These are phyloP conservation scores for Xylariomycetidae sp. DNA, from an alignment of 2,329 filamentous ascomycete species.

Conservation along the genomic window DNA sequence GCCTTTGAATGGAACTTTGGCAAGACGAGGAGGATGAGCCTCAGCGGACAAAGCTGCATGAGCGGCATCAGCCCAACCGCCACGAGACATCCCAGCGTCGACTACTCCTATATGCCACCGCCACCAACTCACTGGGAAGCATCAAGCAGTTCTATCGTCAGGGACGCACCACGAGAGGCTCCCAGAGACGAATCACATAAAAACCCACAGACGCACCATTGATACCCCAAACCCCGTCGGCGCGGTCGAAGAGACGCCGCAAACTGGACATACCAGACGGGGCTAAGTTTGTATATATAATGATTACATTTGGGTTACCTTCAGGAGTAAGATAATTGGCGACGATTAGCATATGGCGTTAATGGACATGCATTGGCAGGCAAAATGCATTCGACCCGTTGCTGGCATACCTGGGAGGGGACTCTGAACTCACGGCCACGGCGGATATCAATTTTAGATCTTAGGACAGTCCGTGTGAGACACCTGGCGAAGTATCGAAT, in stretches of 20 bases:
- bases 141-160: conserved; percentile 10
- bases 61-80: conserved; percentile 26
- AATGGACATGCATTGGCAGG: too few species aligned
- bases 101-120: conserved; percentile 11
- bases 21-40: conserved; percentile 16
- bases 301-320: too few species aligned
- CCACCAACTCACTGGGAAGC: conserved; percentile 10
- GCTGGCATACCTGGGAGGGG: too few species aligned
- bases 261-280: conserved; percentile 1
- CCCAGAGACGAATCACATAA: conserved; percentile 11
- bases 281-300: too few species aligned
- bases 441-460: too few species aligned
- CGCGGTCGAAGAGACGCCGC: background rate
- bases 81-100: conserved; percentile 22
- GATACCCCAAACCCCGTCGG: background rate
- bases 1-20: conserved; percentile 26
- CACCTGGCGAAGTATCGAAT: too few species aligned
- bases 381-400: too few species aligned
- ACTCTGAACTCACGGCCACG: too few species aligned
- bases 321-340: too few species aligned
- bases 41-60: conserved; percentile 15
- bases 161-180: conserved; percentile 12
- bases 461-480: too few species aligned
- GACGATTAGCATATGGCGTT: too few species aligned
- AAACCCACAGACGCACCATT: conserved; percentile 1